phyloP scores from a whole-genome alignment of 2,329 filamentous ascomycete species.

The Geosmithia putterillii region DNA sequence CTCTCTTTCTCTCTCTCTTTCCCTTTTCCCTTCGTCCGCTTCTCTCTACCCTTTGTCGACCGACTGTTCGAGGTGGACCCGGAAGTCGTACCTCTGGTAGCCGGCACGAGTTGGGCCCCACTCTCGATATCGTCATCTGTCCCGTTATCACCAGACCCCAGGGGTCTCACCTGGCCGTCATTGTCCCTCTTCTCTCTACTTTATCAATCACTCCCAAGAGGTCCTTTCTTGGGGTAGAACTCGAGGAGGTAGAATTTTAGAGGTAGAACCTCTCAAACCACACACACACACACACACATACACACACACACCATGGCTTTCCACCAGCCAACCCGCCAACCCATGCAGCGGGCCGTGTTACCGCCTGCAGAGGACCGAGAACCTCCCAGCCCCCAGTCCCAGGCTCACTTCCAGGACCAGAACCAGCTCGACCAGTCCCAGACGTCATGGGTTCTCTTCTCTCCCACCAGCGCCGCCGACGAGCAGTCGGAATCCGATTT shows the following conservation, averaged over 20 bases:
- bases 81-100: not conserved
- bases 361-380: slow-evolving; percentile 25
- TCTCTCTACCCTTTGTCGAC: no score
- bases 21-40: no score
- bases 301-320: slow-evolving; percentile 36
- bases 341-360: slow-evolving; percentile 34
- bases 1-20: not conserved
- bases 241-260: no score
- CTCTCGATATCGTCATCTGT: slow-evolving; percentile 1
- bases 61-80: not conserved
- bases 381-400: slow-evolving; percentile 8
- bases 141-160: slow-evolving; percentile 1
- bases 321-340: slow-evolving; percentile 44
- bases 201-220: not conserved
- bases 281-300: not conserved
- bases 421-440: slow-evolving; percentile 55
- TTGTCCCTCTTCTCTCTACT: not conserved
- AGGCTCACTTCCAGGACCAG: slow-evolving; percentile 16
- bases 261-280: no score
- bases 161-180: not conserved
- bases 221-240: no score
- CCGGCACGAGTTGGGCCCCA: not conserved
- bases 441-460: slow-evolving; percentile 88
- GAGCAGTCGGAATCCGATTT: slow-evolving; percentile 54
- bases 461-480: slow-evolving; percentile 49